Percentiles rank a stretch among this genome's conserved stretches.
Evolutionary conservation across 805 yeast species (phyloP).

Genomic region (Metschnikowia kunwiensis): DNA sequence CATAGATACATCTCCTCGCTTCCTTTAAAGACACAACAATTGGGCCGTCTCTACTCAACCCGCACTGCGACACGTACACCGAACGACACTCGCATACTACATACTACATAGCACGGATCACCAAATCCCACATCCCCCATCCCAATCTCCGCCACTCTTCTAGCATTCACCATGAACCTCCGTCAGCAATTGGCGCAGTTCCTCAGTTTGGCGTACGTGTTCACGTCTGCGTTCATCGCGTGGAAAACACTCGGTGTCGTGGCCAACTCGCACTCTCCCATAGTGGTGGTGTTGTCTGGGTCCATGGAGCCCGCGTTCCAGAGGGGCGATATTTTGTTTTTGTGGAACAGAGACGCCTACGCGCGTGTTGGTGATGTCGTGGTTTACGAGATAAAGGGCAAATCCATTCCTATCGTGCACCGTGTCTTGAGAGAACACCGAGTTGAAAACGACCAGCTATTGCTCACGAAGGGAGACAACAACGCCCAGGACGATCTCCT

Average conservation of each 20-base stretch:
- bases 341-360: slow-evolving; percentile 76
- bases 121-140: no score
- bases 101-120: no score
- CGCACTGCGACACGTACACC: no score
- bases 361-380: slow-evolving; percentile 88
- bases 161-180: no score
- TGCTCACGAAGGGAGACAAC: slow-evolving; percentile 95
- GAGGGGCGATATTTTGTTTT: slow-evolving; percentile 88
- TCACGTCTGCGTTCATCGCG: slow-evolving; percentile 85
- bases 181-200: slow-evolving; percentile 62
- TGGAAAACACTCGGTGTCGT: slow-evolving; percentile 81
- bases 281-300: slow-evolving; percentile 95
- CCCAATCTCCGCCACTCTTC: no score
- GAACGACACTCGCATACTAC: no score
- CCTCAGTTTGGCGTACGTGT: slow-evolving; percentile 70
- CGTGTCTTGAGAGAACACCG: slow-evolving; percentile 87
- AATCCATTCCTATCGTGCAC: slow-evolving; percentile 93
- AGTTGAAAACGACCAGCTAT: slow-evolving; percentile 53
- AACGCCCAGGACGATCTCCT: slow-evolving; percentile 89
- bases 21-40: no score
- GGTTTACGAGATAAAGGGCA: slow-evolving; percentile 78
- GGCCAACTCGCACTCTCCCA: slow-evolving; percentile 84
- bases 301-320: slow-evolving; percentile 99
- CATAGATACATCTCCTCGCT: no score
- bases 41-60: no score